phyloP scores from a whole-genome alignment of 306 rosid species.

The Sechiopsis laciniata region DNA sequence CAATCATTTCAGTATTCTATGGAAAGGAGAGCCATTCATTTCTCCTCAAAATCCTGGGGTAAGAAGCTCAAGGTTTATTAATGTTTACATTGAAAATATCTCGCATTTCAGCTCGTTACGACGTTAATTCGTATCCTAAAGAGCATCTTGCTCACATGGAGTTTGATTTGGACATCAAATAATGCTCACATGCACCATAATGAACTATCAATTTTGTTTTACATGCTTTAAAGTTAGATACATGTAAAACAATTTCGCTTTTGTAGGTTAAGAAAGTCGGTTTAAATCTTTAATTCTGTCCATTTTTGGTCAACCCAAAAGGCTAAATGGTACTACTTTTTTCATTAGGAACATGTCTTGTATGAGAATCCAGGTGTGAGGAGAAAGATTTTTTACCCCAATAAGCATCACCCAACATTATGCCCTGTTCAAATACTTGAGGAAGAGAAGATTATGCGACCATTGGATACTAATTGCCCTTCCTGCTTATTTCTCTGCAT shows the following conservation, averaged over 20 bases:
- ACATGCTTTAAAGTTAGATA: neutral
- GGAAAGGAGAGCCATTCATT: conserved; percentile 60
- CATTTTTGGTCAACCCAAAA: neutral
- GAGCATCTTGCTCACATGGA: neutral
- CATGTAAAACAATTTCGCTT: neutral
- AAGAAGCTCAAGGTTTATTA: conserved; percentile 28
- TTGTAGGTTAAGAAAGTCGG: neutral
- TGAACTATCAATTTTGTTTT: neutral
- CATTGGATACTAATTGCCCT: conserved; percentile 65
- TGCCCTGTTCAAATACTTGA: conserved; percentile 76
- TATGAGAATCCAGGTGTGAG: conserved; percentile 69
- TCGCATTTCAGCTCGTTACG: neutral
- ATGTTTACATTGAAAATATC: neutral
- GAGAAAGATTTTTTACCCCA: conserved; percentile 63
- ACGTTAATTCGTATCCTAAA: neutral
- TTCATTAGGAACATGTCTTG: conserved; percentile 59
- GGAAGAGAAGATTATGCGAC: conserved; percentile 82
- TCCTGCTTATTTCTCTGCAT: conserved; percentile 85
- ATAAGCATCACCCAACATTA: conserved; percentile 43
- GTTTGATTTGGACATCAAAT: conserved; percentile 2
- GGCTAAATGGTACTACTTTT: neutral
- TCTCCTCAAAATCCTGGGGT: conserved; percentile 69
- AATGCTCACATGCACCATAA: conserved; percentile 3
- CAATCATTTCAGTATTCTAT: conserved; percentile 66
- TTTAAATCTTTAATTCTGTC: neutral